phyloP scores from a whole-genome alignment of 495 filamentous ascomycete species.

The Lasiosphaeriaceae sp. region DNA sequence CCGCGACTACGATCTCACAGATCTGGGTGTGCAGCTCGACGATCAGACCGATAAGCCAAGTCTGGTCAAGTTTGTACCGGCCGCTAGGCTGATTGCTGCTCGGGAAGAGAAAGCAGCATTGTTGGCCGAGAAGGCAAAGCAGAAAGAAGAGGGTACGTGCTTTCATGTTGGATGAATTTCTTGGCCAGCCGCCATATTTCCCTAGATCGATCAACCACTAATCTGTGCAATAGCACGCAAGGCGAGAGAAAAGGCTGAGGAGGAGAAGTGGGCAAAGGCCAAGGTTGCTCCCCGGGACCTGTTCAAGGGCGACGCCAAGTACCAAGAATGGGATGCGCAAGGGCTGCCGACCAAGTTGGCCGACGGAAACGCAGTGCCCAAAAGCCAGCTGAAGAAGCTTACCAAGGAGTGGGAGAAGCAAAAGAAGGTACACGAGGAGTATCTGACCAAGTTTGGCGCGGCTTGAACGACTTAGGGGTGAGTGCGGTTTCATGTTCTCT shows the following conservation, averaged over 20 bases:
- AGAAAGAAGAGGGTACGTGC: constrained; percentile 56
- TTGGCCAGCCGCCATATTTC: neutral
- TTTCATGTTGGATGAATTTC: too few species aligned
- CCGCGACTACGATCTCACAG: constrained; percentile 73
- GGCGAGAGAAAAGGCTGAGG: constrained; percentile 50
- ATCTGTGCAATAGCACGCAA: constrained; percentile 29
- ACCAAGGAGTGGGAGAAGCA: constrained; percentile 90
- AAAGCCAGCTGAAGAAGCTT: constrained; percentile 77
- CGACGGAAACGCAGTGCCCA: constrained; percentile 75
- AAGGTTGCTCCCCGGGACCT: constrained; percentile 64
- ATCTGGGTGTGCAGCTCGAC: constrained; percentile 81
- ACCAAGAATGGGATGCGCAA: constrained; percentile 77
- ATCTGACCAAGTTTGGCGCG: constrained; percentile 23
- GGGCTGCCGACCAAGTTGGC: constrained; percentile 75
- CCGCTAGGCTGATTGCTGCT: constrained; percentile 65
- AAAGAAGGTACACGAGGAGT: constrained; percentile 77
- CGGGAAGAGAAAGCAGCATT: constrained; percentile 63
- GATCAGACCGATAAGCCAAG: constrained; percentile 68
- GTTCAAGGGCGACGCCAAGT: constrained; percentile 70
- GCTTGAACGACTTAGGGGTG: neutral
- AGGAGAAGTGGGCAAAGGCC: constrained; percentile 63
- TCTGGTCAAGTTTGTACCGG: constrained; percentile 76
- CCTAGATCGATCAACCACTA: constrained; percentile 17
- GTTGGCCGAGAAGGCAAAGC: constrained; percentile 49
- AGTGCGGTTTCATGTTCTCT: neutral